Percentiles rank a stretch among this genome's conserved stretches.
These are phyloP conservation scores for Leishmania lainsoni DNA, from an alignment of 208 protist genomes.

Conservation along the genomic window DNA sequence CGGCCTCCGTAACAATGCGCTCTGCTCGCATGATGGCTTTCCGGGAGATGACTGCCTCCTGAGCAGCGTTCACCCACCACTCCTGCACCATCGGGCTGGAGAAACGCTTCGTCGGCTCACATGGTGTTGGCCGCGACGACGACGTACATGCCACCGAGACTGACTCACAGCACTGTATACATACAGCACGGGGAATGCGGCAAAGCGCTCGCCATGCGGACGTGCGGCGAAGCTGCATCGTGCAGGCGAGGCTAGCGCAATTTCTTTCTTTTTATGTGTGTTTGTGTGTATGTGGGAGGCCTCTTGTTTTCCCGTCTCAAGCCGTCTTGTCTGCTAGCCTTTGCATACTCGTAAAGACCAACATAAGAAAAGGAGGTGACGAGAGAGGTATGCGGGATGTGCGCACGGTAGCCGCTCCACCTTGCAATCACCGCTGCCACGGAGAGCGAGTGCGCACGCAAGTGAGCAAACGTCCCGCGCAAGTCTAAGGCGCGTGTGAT, in stretches of 20 bases:
- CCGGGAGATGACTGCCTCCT: slow-evolving; percentile 12
- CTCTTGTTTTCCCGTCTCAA: not conserved
- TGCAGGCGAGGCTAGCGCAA: not conserved
- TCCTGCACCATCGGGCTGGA: slow-evolving; percentile 9
- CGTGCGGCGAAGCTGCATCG: not conserved
- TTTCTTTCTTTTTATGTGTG: not conserved
- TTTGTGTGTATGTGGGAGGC: not conserved
- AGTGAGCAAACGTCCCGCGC: not conserved
- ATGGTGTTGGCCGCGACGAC: not conserved
- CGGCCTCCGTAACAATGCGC: slow-evolving; percentile 11
- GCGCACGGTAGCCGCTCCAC: not conserved
- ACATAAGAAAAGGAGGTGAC: not conserved
- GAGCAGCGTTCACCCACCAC: not conserved
- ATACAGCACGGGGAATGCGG: not conserved
- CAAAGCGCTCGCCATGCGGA: not conserved
- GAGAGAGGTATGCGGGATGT: not conserved
- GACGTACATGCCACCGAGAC: not conserved
- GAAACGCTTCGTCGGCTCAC: not conserved
- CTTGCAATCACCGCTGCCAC: not conserved
- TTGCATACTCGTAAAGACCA: not conserved
- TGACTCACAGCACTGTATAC: not conserved
- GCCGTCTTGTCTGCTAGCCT: not conserved
- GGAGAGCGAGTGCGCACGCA: not conserved
- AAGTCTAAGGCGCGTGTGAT: not conserved
- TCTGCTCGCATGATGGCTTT: slow-evolving; percentile 2